Conservation (phyloP, 768 basidiomycete species). For the Ephemerocybe angulata region DNA sequence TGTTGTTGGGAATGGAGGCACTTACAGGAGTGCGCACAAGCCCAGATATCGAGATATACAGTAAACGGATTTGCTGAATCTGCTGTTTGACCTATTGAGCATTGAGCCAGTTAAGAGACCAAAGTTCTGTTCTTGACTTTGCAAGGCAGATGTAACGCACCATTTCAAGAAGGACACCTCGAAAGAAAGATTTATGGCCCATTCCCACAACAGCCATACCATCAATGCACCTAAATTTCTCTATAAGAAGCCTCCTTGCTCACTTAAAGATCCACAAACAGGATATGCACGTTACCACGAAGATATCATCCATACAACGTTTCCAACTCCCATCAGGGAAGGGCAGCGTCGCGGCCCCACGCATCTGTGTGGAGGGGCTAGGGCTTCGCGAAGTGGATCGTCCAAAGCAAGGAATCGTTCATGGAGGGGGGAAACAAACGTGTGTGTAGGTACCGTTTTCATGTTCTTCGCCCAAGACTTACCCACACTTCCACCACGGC, state of each 20-base stretch:
- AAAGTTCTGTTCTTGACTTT: neutral
- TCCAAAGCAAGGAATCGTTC: too few species aligned
- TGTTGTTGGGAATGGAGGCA: neutral
- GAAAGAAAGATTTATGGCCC: slow-evolving; percentile 7
- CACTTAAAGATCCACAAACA: neutral
- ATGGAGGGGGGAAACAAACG: too few species aligned
- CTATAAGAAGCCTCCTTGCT: neutral
- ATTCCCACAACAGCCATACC: slow-evolving; percentile 6
- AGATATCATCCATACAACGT: too few species aligned
- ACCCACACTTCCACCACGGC: too few species aligned
- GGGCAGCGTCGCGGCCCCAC: too few species aligned
- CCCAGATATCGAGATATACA: neutral
- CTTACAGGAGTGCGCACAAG: neutral
- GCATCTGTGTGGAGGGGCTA: too few species aligned
- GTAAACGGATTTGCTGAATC: neutral
- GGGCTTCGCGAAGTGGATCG: too few species aligned
- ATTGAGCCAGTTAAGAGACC: neutral
- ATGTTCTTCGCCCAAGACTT: too few species aligned
- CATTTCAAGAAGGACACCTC: slow-evolving; percentile 7
- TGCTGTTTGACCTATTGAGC: neutral
- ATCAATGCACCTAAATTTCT: slow-evolving; percentile 7
- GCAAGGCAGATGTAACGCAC: neutral
- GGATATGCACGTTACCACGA: neutral
- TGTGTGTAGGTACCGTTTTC: too few species aligned
- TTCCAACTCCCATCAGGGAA: too few species aligned